Evolutionary conservation across 1,139 yeast genomes (phyloP).

Genomic region (Yamadazyma atlantica): DNA sequence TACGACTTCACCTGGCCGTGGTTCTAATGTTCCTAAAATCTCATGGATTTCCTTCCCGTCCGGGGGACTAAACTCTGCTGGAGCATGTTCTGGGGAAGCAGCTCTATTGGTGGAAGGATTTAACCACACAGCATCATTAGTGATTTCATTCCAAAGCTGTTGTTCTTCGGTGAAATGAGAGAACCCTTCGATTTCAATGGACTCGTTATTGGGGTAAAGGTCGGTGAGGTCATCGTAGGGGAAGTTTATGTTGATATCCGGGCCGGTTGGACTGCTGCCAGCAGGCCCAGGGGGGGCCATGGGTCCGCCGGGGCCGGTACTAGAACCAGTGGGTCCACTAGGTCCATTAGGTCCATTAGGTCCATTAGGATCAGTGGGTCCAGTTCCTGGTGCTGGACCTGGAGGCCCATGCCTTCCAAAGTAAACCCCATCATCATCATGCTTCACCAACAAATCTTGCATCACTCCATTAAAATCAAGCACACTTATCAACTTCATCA

Average conservation of each 20-base stretch:
- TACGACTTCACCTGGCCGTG: no score
- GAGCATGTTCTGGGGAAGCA: not conserved
- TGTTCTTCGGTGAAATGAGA: conserved; percentile 52
- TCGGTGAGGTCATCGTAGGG: conserved; percentile 14
- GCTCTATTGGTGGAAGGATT: conserved; percentile 13
- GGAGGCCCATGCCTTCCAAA: not conserved
- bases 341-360: no score
- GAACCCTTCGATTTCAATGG: conserved; percentile 46
- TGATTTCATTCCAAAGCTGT: conserved; percentile 72
- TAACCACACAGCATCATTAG: conserved; percentile 74
- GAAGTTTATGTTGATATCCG: conserved; percentile 12
- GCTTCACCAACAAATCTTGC: conserved; percentile 55
- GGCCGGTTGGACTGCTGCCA: no score
- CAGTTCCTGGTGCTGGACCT: no score
- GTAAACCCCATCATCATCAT: conserved; percentile 45
- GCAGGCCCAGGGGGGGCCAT: no score
- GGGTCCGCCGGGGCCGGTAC: no score
- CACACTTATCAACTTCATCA: conserved; percentile 61
- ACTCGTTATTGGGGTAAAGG: conserved; percentile 33
- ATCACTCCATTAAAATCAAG: conserved; percentile 69
- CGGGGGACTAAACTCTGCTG: not conserved
- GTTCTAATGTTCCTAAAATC: not conserved
- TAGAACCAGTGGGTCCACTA: no score
- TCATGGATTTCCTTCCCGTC: not conserved
- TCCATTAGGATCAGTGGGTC: no score